These are phyloP conservation scores for Vitis hybrid DNA, from an alignment of 177 flowering plant genomes.

Conservation along the genomic window DNA sequence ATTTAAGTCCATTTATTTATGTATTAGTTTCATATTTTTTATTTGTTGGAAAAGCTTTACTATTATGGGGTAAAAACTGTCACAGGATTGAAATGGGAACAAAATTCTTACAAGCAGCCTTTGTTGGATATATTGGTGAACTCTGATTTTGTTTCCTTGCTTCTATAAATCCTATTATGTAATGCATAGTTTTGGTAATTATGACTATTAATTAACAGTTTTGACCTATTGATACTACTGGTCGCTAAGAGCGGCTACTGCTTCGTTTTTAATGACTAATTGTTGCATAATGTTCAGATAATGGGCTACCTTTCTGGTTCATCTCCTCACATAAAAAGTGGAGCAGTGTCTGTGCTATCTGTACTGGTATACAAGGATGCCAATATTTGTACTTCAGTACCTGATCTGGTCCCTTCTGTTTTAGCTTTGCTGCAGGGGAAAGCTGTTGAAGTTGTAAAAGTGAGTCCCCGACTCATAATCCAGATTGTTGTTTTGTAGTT, in stretches of 20 bases:
- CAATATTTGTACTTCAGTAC: slow-evolving; percentile 49
- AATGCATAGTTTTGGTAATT: too few species aligned
- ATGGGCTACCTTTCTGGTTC: slow-evolving; percentile 86
- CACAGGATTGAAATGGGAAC: too few species aligned
- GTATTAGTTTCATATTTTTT: too few species aligned
- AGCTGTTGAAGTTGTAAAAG: slow-evolving; percentile 74
- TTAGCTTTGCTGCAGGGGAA: slow-evolving; percentile 64
- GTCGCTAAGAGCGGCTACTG: not conserved
- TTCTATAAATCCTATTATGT: too few species aligned
- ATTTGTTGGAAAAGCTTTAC: too few species aligned
- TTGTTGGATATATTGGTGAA: too few species aligned
- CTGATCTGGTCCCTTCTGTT: slow-evolving; percentile 73
- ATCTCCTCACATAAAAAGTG: slow-evolving; percentile 86
- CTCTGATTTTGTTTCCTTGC: too few species aligned
- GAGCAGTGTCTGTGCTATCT: slow-evolving; percentile 88
- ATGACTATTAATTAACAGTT: too few species aligned
- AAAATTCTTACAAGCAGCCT: too few species aligned
- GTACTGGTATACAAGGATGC: slow-evolving; percentile 61
- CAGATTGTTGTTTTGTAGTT: not conserved
- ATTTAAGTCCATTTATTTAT: too few species aligned
- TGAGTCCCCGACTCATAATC: slow-evolving; percentile 28
- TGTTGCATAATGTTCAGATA: slow-evolving; percentile 45
- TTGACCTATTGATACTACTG: too few species aligned
- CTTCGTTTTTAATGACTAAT: slow-evolving; percentile 3
- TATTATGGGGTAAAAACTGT: too few species aligned